These are phyloP conservation scores for Mortierella sp. DNA, from an alignment of 371 early-diverging fungal species.

Conservation along the genomic window DNA sequence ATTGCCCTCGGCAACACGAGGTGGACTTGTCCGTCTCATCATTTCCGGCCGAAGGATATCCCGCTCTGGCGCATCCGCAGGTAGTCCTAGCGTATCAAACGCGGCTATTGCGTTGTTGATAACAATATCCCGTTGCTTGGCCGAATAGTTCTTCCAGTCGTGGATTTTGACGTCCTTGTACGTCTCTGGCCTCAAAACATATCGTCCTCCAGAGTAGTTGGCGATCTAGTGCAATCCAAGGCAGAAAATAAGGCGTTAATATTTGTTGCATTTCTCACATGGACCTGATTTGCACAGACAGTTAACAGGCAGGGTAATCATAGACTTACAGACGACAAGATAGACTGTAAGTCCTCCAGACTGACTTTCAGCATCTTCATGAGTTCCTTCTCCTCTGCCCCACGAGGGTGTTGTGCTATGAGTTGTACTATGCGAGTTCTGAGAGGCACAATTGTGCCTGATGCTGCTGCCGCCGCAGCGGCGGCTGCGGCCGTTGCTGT, in stretches of 20 bases:
- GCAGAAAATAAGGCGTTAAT: not conserved
- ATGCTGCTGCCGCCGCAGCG: conserved; percentile 20
- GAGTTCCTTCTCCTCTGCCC: conserved; percentile 47
- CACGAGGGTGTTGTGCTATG: conserved; percentile 53
- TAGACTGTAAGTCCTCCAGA: conserved; percentile 52
- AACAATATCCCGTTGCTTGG: conserved; percentile 61
- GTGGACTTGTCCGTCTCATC: conserved; percentile 51
- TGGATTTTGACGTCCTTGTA: conserved; percentile 67
- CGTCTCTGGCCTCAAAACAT: conserved; percentile 64
- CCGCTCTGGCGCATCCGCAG: conserved; percentile 67
- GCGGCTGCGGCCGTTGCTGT: conserved; percentile 26
- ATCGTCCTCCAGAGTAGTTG: conserved; percentile 46
- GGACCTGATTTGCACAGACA: not conserved
- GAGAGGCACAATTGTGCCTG: conserved; percentile 47
- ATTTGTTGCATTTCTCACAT: not conserved
- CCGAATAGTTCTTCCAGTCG: conserved; percentile 68
- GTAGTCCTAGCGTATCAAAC: conserved; percentile 64
- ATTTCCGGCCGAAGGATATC: conserved; percentile 56
- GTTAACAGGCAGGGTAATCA: not conserved
- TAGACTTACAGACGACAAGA: conserved; percentile 54
- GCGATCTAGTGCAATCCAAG: conserved; percentile 29
- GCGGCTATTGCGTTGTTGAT: conserved; percentile 64
- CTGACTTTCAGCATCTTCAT: conserved; percentile 47
- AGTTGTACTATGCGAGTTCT: conserved; percentile 62
- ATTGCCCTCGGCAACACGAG: conserved; percentile 49